Evolutionary conservation across 495 filamentous ascomycete species (phyloP).

Genomic region (Hyaloscypha finlandica): DNA sequence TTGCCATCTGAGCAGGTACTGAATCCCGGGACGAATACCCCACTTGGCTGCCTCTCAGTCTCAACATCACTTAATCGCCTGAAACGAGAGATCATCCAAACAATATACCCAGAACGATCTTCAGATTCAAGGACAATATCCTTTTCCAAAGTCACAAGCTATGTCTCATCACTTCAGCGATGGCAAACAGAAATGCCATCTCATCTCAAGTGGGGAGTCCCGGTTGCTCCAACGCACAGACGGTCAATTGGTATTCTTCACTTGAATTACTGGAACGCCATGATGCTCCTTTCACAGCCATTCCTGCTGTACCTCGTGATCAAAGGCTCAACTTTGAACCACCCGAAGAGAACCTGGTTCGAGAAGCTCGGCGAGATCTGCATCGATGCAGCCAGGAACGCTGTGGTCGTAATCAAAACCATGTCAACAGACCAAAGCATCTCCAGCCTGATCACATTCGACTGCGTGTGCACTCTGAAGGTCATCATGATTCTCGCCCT

Average conservation of each 20-base stretch:
- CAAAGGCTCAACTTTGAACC: constrained; percentile 20
- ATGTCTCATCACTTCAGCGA: constrained; percentile 31
- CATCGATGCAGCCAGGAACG: constrained; percentile 35
- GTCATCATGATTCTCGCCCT: constrained; percentile 35
- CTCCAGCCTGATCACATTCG: constrained; percentile 34
- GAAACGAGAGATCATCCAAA: constrained; percentile 33
- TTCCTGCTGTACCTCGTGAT: constrained; percentile 37
- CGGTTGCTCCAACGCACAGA: constrained; percentile 33
- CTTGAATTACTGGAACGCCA: constrained; percentile 36
- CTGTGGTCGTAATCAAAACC: constrained; percentile 30
- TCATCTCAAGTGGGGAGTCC: constrained; percentile 35
- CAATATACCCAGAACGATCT: constrained; percentile 32
- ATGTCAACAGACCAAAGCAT: constrained; percentile 32
- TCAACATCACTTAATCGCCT: constrained; percentile 32
- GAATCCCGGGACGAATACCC: constrained; percentile 35
- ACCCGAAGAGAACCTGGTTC: constrained; percentile 34
- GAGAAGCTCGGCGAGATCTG: constrained; percentile 33
- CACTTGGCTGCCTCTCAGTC: constrained; percentile 32
- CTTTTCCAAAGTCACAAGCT: constrained; percentile 31
- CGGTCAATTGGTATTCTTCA: constrained; percentile 36
- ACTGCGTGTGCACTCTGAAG: constrained; percentile 32
- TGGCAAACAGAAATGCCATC: constrained; percentile 35
- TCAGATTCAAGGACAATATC: constrained; percentile 23
- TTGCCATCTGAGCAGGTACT: constrained; percentile 26
- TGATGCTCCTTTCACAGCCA: constrained; percentile 32